Percentiles rank a stretch among this genome's conserved stretches.
Evolutionary conservation across 352 stramenopile genomes (phyloP).

Genomic region (Phytophthora sp.): DNA sequence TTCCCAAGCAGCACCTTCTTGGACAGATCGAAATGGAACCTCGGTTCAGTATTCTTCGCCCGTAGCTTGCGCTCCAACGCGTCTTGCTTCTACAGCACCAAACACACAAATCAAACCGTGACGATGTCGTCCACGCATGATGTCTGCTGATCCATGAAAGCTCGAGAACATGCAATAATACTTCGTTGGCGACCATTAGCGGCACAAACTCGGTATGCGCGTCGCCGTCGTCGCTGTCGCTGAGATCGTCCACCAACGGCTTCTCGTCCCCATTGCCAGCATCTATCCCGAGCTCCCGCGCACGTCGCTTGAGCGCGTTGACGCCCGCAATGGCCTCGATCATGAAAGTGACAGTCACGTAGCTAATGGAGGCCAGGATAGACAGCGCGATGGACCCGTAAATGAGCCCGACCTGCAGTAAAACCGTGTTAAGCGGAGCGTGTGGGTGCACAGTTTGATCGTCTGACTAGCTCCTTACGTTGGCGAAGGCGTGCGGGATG

Average conservation of each 20-base stretch:
- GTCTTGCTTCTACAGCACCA: constrained; percentile 56
- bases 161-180: constrained; percentile 43
- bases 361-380: constrained; percentile 71
- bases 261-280: constrained; percentile 30
- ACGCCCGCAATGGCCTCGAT: constrained; percentile 82
- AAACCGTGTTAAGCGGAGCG: constrained; percentile 7
- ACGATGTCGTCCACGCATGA: constrained; percentile 30
- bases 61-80: constrained; percentile 58
- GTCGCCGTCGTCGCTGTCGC: constrained; percentile 45
- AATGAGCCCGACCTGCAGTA: constrained; percentile 64
- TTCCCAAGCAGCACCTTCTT: constrained; percentile 61
- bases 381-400: constrained; percentile 71
- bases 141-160: constrained; percentile 12
- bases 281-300: constrained; percentile 47
- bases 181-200: constrained; percentile 77
- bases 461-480: constrained; percentile 41
- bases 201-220: constrained; percentile 76
- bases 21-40: constrained; percentile 75
- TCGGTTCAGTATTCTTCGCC: constrained; percentile 35
- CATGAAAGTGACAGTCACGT: constrained; percentile 89
- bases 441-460: background rate
- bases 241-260: constrained; percentile 34
- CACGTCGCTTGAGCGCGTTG: constrained; percentile 74
- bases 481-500: constrained; percentile 86
- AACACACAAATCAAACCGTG: constrained; percentile 21